Evolutionary conservation across 2,329 filamentous ascomycete species (phyloP), one percentile per base, ranked within the genome.

Genomic region (Scorias spongiosa): DNA sequence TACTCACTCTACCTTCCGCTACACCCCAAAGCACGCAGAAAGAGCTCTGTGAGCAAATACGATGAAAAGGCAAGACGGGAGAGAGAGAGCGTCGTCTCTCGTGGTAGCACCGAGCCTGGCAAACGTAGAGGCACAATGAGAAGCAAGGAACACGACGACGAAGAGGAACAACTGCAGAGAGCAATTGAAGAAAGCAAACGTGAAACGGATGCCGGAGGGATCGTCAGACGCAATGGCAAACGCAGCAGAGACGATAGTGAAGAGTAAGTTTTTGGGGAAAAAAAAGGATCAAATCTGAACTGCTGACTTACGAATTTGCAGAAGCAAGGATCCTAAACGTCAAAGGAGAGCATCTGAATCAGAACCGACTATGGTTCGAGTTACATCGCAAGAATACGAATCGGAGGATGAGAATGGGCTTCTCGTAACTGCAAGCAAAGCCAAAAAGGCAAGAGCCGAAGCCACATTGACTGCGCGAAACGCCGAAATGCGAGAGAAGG

Each of bases 41-140:
- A 81, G 48, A 69, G 70, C 14, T 85, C 81, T 1, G 65, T 80
- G 38, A 72, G 72, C 34, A 81, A 84, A 60, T 77, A 83, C 53
- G 70, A 63, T 17, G 65, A 71, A 62, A 56, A 71, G 63, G 55
- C 78, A 66, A 68, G 55, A 68, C 66, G 53, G 75, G 65, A 76
- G 61, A 58, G 75, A 66, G 50, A 76, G 70, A 40, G 68, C 68
- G 43, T 69, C 68, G 44, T 64, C 43, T 62, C 67, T 18, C 63
- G 71, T 46, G 64, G 65, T 41, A 75, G 68, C 51, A 72, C 70
- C 37, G 68, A 71, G 39, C 73, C 76, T 42, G 78, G 81, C 32
- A 96, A 95, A 62, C 78, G 91, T 47, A 77, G 91, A 26, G 94
- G 87, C 15, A 98, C 91, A 6, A 95, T 96, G 86, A 94, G 96